phyloP scores from a whole-genome alignment of 345 rosid genomes.

The Gossypium australe region DNA sequence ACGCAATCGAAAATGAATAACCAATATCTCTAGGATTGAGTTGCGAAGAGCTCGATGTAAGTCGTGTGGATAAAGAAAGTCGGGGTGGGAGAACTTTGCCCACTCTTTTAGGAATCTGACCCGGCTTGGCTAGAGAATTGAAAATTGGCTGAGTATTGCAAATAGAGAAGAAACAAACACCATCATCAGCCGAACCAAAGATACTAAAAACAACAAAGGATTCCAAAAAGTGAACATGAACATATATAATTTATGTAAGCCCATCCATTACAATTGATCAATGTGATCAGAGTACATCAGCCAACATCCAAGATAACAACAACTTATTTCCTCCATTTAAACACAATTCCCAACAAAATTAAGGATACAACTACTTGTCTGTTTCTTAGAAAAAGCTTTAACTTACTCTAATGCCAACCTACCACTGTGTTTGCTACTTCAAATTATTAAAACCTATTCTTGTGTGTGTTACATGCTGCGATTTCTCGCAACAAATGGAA shows the following conservation, averaged over 20 bases:
- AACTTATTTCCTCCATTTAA: conserved; percentile 33
- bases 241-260: neutral
- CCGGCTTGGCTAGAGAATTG: no score
- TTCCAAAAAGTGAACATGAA: conserved; percentile 3
- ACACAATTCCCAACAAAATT: conserved; percentile 27
- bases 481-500: conserved; percentile 36
- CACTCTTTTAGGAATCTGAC: no score
- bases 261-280: conserved; percentile 29
- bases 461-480: conserved; percentile 30
- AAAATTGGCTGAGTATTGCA: neutral
- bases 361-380: conserved; percentile 15
- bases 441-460: conserved; percentile 48
- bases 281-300: conserved; percentile 33
- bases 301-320: conserved; percentile 31
- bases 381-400: no score
- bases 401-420: conserved; percentile 27
- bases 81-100: no score
- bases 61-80: no score
- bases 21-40: no score
- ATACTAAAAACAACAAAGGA: neutral
- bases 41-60: no score
- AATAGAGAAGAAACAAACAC: neutral
- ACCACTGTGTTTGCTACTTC: conserved; percentile 37
- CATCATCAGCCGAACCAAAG: neutral
- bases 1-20: no score